phyloP scores from a whole-genome alignment of 176 grass and related monocot species.

The Cymbopogon citratus region DNA sequence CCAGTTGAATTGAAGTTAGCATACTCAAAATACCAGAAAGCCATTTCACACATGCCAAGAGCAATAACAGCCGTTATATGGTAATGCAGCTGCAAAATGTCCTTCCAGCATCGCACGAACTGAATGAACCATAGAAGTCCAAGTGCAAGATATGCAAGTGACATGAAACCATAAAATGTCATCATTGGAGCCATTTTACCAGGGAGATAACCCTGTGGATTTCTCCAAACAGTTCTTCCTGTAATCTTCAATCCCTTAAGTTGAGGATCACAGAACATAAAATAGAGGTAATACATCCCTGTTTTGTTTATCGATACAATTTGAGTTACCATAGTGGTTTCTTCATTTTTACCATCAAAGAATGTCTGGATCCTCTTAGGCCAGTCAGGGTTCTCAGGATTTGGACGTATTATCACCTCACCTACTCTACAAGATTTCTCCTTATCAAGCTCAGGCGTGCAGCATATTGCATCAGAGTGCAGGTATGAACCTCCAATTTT shows the following conservation, averaged over 20 bases:
- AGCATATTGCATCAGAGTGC: constrained; percentile 88
- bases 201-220: constrained; percentile 96
- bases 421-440: constrained; percentile 69
- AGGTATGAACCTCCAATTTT: constrained; percentile 92
- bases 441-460: constrained; percentile 66
- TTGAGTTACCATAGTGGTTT: constrained; percentile 62
- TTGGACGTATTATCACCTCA: constrained; percentile 89
- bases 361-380: constrained; percentile 93
- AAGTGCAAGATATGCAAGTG: constrained; percentile 87
- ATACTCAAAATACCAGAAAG: constrained; percentile 98
- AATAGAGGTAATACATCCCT: constrained; percentile 99
- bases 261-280: constrained; percentile 98
- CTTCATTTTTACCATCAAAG: constrained; percentile 69
- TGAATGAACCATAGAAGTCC: constrained; percentile 95
- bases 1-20: constrained; percentile 94
- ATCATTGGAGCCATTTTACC: constrained; percentile 98
- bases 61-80: constrained; percentile 96
- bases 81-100: constrained; percentile 93
- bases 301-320: constrained; percentile 66
- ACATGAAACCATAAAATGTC: constrained; percentile 96
- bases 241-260: constrained; percentile 69
- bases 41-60: constrained; percentile 99
- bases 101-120: constrained; percentile 81
- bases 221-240: constrained; percentile 95
- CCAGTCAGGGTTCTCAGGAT: constrained; percentile 76